Evolutionary conservation across 163 green algal species (phyloP), one percentile per base, ranked within the genome.

Genomic region (Coccomyxa subellipsoidea): DNA sequence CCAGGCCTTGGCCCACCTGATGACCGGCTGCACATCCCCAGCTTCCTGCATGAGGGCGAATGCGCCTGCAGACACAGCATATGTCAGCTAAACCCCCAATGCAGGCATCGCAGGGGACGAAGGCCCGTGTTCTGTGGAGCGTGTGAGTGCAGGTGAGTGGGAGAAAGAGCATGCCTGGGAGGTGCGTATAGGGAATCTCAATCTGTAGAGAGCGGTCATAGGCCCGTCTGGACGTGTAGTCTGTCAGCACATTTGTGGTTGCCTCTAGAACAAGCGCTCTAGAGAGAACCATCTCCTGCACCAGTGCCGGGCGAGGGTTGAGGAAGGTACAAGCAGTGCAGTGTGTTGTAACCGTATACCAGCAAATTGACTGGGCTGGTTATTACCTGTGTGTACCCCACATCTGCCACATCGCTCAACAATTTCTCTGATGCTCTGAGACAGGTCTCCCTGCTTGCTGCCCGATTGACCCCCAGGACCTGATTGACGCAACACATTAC

Each of bases 371-470:
- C n/a, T n/a, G n/a, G n/a, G n/a, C n/a, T 66, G 47, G 12, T 12
- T 18, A 31, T 75, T 25, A 77, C 76, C 76, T 80, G 38, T 2
- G 25, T 70, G 39, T 70, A 80, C 10, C 76, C 76, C 38, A 69
- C 76, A 69, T 80, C 76, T 59, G 76, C 32, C 15, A 66, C 29
- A 2, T 35, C 36, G 37, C 39, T 31, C 29, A 80, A 27, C 9
- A 80, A 12, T 12, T 66, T 80, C 18, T 80, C 76, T 34, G n/a
- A 80, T 34, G 76, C 76, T 23, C n/a, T 66, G 40, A 80, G n/a
- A 37, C 76, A 80, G 38, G 76, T 69, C 38, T 59, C 76, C 39
- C 39, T 80, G 37, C 76, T 80, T 10, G 76, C 76, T 27, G 76
- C 76, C 8, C 76, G 37, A 8, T 80, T 80, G 8, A 80, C 76